Conservation (phyloP, 306 rosid genomes). For the Prunus mira region DNA sequence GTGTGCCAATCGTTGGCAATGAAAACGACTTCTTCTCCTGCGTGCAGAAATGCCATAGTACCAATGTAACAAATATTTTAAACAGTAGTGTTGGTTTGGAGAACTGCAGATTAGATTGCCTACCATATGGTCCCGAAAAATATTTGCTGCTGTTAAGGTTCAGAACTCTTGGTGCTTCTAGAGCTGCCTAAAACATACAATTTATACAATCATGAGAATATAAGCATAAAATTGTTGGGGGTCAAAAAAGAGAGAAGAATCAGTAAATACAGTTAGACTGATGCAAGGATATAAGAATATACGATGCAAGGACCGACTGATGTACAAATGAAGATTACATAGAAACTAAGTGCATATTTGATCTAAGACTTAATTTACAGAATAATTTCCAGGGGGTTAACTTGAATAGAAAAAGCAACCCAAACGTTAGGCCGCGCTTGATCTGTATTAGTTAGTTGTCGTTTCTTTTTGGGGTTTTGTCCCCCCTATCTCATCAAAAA, state of each 20-base stretch:
- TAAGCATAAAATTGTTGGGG: no score
- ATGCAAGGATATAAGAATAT: no score
- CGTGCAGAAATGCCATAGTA: slow-evolving; percentile 5
- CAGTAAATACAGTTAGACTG: background rate
- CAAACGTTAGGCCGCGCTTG: no score
- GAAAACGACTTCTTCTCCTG: slow-evolving; percentile 78
- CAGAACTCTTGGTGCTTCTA: slow-evolving; percentile 73
- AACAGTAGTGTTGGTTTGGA: background rate
- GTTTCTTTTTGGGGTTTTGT: no score
- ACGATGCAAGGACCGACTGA: no score
- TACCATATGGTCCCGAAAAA: slow-evolving; percentile 79
- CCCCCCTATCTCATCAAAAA: no score
- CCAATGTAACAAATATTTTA: background rate
- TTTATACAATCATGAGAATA: background rate
- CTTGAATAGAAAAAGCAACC: no score
- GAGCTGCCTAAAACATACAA: slow-evolving; percentile 53
- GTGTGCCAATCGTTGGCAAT: slow-evolving; percentile 88
- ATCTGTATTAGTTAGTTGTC: no score
- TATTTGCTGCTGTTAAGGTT: slow-evolving; percentile 50
- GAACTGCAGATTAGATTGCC: slow-evolving; percentile 2
- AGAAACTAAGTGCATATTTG: no score
- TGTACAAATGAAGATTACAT: no score
- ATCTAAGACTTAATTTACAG: no score
- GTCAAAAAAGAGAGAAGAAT: background rate
- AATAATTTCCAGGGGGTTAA: no score